These are phyloP conservation scores for Paramecium sexaurelia DNA, from an alignment of 73 alveolate species.

Conservation along the genomic window DNA sequence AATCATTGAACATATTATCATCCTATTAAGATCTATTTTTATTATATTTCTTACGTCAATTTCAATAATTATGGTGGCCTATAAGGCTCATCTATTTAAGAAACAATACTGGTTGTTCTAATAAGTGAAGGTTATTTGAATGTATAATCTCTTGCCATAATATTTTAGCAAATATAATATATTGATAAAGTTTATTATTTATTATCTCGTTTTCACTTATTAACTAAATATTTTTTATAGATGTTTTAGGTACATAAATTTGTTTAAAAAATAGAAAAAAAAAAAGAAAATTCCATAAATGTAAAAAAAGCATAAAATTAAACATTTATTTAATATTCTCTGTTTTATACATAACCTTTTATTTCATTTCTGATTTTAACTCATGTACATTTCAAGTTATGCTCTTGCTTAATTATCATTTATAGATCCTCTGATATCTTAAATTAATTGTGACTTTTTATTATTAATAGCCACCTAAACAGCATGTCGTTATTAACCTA, in stretches of 20 bases:
- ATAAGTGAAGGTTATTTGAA: not conserved
- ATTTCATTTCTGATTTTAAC: conserved; percentile 2
- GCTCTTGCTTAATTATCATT: not conserved
- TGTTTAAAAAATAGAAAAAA: not conserved
- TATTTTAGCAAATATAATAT: not conserved
- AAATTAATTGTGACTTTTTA: not conserved
- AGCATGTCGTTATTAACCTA: conserved; percentile 35
- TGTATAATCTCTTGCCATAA: not conserved
- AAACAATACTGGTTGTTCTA: not conserved
- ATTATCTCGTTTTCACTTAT: too few species aligned
- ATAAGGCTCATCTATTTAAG: not conserved
- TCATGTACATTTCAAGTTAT: not conserved
- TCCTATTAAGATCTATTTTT: not conserved
- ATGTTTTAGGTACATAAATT: not conserved
- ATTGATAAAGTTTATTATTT: too few species aligned
- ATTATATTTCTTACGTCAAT: not conserved
- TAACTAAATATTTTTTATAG: too few species aligned
- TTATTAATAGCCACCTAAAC: conserved; percentile 20
- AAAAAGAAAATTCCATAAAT: not conserved
- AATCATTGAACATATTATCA: not conserved
- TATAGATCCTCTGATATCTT: conserved; percentile 30
- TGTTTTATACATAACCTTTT: not conserved
- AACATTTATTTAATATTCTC: not conserved
- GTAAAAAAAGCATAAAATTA: not conserved
- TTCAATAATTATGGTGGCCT: not conserved